Evolutionary conservation across 345 rosid species (phyloP).

Genomic region (Camelina neglecta): DNA sequence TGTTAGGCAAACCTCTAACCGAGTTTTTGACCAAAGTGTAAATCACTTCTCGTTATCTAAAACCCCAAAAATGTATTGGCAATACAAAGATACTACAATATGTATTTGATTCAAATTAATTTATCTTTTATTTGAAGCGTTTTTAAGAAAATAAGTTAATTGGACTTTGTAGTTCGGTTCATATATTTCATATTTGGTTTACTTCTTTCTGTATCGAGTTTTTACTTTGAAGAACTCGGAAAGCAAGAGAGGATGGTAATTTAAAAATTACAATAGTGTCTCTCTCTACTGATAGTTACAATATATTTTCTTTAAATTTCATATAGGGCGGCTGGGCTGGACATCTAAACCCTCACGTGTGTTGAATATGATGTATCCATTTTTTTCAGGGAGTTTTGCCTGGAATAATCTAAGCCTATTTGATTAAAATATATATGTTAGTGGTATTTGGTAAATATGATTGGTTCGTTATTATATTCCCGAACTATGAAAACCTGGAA

Average conservation of each 20-base stretch:
- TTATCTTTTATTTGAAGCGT: not conserved
- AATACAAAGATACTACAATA: no score
- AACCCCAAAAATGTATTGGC: no score
- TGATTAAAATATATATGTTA: not conserved
- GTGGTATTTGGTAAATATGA: not conserved
- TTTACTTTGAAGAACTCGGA: not conserved
- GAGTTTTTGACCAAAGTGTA: slow-evolving; percentile 9
- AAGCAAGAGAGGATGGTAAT: not conserved
- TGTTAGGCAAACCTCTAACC: slow-evolving; percentile 36
- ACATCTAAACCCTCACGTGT: not conserved
- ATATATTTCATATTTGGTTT: not conserved
- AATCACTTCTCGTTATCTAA: not conserved
- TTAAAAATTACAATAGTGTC: no score
- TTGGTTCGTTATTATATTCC: not conserved
- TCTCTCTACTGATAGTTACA: no score
- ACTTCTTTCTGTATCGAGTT: not conserved
- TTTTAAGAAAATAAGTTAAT: no score
- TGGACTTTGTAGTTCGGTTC: not conserved
- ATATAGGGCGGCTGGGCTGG: not conserved
- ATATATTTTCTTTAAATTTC: not conserved
- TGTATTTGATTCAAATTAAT: no score
- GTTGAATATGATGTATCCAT: not conserved
- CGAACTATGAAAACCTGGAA: not conserved
- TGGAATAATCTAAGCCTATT: not conserved
- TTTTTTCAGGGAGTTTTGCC: not conserved